Percentiles rank a stretch among this genome's conserved stretches.
phyloP scores from a whole-genome alignment of 2,329 filamentous ascomycete genomes.

The Knoxdaviesia capensis region DNA sequence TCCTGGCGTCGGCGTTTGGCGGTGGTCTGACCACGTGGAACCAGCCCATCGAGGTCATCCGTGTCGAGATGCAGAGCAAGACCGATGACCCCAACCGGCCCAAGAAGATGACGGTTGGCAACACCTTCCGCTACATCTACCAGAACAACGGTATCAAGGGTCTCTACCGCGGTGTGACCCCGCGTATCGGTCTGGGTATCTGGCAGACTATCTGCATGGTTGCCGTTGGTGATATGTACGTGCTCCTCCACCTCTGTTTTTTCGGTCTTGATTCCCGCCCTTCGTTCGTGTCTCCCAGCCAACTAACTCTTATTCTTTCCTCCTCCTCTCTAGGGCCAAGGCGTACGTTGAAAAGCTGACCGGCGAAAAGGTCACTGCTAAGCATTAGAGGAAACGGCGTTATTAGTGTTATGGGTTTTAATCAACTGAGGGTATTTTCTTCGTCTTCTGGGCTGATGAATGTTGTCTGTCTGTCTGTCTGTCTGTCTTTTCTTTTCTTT shows the following conservation, averaged over 20 bases:
- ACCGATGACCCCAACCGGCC: constrained; percentile 92
- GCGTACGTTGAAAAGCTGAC: constrained; percentile 46
- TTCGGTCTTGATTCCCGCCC: neutral
- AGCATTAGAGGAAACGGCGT: constrained; percentile 30
- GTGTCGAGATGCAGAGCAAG: constrained; percentile 99
- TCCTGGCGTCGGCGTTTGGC: constrained; percentile 67
- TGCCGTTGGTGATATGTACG: constrained; percentile 91
- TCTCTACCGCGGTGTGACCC: constrained; percentile 86
- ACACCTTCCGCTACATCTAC: constrained; percentile 77
- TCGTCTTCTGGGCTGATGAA: neutral
- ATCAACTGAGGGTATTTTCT: neutral
- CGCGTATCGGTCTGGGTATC: constrained; percentile 83
- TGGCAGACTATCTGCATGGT: constrained; percentile 99
- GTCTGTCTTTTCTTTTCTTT: too few species aligned
- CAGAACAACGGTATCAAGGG: constrained; percentile 70
- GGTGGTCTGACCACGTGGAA: constrained; percentile 97
- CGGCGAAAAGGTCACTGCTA: constrained; percentile 41
- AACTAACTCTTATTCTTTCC: constrained; percentile 8
- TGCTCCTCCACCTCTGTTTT: constrained; percentile 10
- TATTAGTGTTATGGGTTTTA: constrained; percentile 1
- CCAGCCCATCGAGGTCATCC: constrained; percentile 98
- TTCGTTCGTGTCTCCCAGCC: constrained; percentile 1
- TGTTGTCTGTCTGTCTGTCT: too few species aligned
- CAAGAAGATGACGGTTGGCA: constrained; percentile 96
- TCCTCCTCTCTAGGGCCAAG: constrained; percentile 31